Base-by-base conservation (phyloP, 2,329 filamentous ascomycete genomes). In the Colletotrichum brevisporum region DNA sequence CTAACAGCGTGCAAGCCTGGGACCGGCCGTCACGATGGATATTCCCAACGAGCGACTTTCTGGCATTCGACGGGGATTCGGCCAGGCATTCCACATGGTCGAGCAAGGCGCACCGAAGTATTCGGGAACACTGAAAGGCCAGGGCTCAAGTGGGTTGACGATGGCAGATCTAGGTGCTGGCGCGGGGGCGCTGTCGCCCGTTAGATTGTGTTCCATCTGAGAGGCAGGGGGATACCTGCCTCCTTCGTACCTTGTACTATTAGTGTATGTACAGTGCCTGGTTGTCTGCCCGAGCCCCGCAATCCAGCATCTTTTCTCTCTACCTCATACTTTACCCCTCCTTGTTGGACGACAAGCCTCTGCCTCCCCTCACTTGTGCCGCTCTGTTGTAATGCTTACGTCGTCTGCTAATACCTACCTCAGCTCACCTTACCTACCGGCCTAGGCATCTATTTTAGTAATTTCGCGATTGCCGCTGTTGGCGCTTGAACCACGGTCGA, bases 261-360 rank as follows among this genome's bases (percentile, higher is more conserved):
- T 39, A 24, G 21, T 47, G 31, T 6, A 21, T 26, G 18, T 18
- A 24, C 47, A 21, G 26, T 61, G 45, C 48, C 48, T 65, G 54
- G 53, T 41, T 24, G 26, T 31, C 45, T 68, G 45, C 62, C 60
- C 43, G 51, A 58, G 55, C 67, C 67, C 67, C 67, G 55, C 67
- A 55, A 60, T 67, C 56, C 56, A 41, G 43, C 62, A 67, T 67
- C 51, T 67, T 67, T 56, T 41, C 67, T 67, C 62, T 69, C 63
- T 67, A 67, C 63, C 39, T 69, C 55, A 39, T 55, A 60, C 61
- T 60, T 69, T 66, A 69, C 62, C 67, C 67, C 67, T 67, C 67
- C 31, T 26, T 45, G n/a, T 56, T 31, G 41, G 54, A 60, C 41
- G 48, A 53, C 62, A 58, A 21, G 24, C 52, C 41, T 48, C n/a